phyloP scores from a whole-genome alignment of 345 rosid species.

The Dovyalis caffra region DNA sequence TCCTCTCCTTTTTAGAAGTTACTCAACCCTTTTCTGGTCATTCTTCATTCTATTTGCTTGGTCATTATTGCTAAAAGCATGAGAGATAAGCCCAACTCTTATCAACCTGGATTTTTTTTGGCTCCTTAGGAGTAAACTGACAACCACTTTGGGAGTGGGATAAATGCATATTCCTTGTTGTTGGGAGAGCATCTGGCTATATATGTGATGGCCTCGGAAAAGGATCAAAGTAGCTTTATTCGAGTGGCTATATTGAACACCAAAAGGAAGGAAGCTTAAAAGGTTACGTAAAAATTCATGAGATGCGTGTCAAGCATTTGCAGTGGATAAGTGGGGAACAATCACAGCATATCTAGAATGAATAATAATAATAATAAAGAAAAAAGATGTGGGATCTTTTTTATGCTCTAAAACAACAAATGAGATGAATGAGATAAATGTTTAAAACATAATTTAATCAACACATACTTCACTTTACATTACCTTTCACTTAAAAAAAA shows the following conservation, averaged over 20 bases:
- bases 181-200: too few species aligned
- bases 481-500: constrained; percentile 32
- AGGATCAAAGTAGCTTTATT: background rate
- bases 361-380: too few species aligned
- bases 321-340: background rate
- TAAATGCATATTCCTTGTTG: too few species aligned
- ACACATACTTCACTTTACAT: constrained; percentile 18
- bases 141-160: too few species aligned
- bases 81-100: too few species aligned
- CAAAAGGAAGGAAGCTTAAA: constrained; percentile 7
- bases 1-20: too few species aligned
- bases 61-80: too few species aligned
- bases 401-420: constrained; percentile 11
- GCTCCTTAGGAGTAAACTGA: too few species aligned
- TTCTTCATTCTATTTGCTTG: too few species aligned
- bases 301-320: constrained; percentile 24
- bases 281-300: constrained; percentile 20
- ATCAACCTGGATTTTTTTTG: too few species aligned
- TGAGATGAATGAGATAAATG: background rate
- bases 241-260: background rate
- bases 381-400: constrained; percentile 4
- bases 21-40: too few species aligned
- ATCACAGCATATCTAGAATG: background rate
- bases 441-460: constrained; percentile 1
- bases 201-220: too few species aligned